Evolutionary conservation across 2,329 filamentous ascomycete genomes (phyloP), one percentile per base, ranked within the genome.

Genomic region (Ophiostoma novo-ulmi): DNA sequence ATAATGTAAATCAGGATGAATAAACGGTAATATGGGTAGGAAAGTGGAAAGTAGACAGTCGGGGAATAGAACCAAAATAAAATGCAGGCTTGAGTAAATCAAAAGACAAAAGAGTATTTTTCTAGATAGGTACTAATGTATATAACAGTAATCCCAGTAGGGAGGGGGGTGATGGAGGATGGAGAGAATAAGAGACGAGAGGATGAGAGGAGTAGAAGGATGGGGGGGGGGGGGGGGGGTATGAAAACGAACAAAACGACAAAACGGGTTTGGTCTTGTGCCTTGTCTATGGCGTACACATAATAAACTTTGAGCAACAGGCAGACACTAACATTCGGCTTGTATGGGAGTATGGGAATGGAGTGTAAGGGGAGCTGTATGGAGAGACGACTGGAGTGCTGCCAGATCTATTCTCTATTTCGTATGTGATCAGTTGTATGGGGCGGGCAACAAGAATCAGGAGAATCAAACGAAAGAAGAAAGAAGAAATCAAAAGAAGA

Each of bases 1-100:
- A 67, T 22, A 35, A 31, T 67, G 35, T 58, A 63, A 69, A 31
- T 38, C 14, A 41, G n/a, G 35, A 58, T 58, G 48, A 39, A 61
- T n/a, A 41, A 41, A 69, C 7, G 48, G 41, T 52, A 55, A 7
- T 55, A 38, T 38, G 44, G 39, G 41, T 6, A 36, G 44, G 5
- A 63, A 14, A 63, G 58, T 58, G n/a, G 48, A 55, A 10, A 55
- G 20, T 55, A 55, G 52, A 26, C 17, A 22, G 20, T n/a, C 31
- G 31, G 22, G 17, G 31, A 13, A 8, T 22, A 58, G 22, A 26
- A 58, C 8, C 26, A 58, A 14, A 26, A 26, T 22, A 58, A n/a
- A 14, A 26, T 8, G 13, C 22, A 58, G n/a, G 26, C 26, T 8
- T 6, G 10, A 48, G 14, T 26, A 14, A 63, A 31, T 11, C 7